Conservation (phyloP, 2,329 filamentous ascomycete genomes). For the Endothia cerciana region DNA sequence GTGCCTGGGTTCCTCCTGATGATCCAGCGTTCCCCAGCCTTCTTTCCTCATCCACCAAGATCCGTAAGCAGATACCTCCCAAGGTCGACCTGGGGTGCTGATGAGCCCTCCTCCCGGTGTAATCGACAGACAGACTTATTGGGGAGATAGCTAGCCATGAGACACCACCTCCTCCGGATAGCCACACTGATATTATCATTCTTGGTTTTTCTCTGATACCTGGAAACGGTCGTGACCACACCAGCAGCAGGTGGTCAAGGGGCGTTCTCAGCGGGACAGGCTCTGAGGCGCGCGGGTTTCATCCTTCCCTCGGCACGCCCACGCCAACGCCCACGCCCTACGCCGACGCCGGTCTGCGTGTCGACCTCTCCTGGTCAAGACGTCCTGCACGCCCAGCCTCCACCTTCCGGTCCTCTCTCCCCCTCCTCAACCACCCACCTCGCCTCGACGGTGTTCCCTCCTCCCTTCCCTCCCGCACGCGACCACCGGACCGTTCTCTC, state of each 20-base stretch:
- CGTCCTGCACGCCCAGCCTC: neutral
- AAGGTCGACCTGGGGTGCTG: neutral
- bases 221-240: no score
- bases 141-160: no score
- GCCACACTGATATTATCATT: no score
- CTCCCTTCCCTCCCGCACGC: neutral
- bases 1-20: neutral
- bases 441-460: neutral
- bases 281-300: conserved; percentile 3
- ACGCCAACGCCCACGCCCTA: conserved; percentile 1
- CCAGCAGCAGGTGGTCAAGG: neutral
- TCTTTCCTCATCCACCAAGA: conserved; percentile 22
- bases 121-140: no score
- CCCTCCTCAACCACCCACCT: neutral
- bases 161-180: no score
- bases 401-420: neutral
- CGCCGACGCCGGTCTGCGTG: neutral
- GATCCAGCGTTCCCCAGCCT: conserved; percentile 22
- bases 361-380: neutral
- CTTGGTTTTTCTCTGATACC: no score
- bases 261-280: neutral
- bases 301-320: neutral
- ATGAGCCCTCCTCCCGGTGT: neutral
- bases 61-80: conserved; percentile 8
- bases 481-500: neutral